These are phyloP conservation scores for Ottelia alismoides DNA, from an alignment of 106 monocot genomes.

Conservation along the genomic window DNA sequence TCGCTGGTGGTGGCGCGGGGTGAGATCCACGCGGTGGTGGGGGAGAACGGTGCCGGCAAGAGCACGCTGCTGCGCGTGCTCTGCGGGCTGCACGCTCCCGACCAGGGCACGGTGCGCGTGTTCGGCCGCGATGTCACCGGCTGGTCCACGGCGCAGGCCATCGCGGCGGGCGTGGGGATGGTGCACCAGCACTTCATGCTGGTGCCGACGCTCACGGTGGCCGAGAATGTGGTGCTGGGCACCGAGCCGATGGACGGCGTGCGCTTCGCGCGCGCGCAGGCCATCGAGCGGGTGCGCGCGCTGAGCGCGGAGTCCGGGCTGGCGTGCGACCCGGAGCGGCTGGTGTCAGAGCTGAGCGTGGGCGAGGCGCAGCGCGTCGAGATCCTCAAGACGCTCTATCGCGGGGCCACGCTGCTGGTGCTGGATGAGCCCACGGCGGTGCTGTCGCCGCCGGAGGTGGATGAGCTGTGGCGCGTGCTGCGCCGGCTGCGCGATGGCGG, in stretches of 20 bases:
- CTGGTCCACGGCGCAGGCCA: too few species aligned
- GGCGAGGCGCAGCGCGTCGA: not conserved
- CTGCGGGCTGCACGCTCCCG: too few species aligned
- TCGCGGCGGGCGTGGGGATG: not conserved
- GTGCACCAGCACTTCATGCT: slow-evolving; percentile 1
- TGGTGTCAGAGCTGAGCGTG: not conserved
- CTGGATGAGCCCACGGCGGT: not conserved
- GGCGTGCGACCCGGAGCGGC: not conserved
- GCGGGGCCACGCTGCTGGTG: not conserved
- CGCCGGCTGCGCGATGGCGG: not conserved
- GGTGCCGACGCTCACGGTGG: not conserved
- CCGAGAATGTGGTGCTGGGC: not conserved
- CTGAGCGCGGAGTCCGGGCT: not conserved
- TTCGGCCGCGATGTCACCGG: too few species aligned
- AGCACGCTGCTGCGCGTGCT: too few species aligned
- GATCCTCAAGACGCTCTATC: not conserved
- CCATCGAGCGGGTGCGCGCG: not conserved
- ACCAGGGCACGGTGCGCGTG: too few species aligned
- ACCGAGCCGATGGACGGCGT: not conserved
- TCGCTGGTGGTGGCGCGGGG: too few species aligned
- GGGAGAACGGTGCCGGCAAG: too few species aligned
- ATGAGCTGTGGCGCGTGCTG: not conserved
- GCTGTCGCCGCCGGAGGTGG: not conserved
- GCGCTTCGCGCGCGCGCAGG: not conserved
- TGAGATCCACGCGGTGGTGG: too few species aligned